phyloP scores from a whole-genome alignment of 495 filamentous ascomycete species.

The Penicillium dipodomyicola region DNA sequence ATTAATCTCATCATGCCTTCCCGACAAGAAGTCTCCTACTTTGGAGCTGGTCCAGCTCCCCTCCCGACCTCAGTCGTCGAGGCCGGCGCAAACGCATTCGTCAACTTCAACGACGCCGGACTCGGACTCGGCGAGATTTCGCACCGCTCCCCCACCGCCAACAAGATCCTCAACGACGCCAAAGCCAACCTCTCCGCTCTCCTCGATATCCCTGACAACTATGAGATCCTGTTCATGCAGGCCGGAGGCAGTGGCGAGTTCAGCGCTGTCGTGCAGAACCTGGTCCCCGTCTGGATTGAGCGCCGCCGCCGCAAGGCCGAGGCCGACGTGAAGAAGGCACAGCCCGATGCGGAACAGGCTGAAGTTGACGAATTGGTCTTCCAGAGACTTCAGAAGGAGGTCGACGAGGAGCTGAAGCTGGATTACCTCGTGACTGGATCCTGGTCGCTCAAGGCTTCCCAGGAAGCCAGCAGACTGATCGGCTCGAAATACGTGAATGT shows the following conservation, averaged over 20 bases:
- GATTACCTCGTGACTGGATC: constrained; percentile 89
- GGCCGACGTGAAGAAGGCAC: constrained; percentile 36
- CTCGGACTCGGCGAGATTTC: constrained; percentile 76
- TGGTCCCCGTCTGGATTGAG: constrained; percentile 79
- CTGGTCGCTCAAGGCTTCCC: constrained; percentile 91
- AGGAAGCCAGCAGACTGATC: constrained; percentile 74
- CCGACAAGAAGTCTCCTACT: constrained; percentile 67
- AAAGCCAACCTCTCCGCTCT: constrained; percentile 65
- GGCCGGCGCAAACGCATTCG: constrained; percentile 66
- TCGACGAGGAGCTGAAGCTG: constrained; percentile 65
- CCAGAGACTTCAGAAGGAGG: constrained; percentile 57
- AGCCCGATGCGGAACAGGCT: constrained; percentile 31
- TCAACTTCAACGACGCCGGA: constrained; percentile 80
- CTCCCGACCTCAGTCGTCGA: constrained; percentile 78
- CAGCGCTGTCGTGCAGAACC: constrained; percentile 75
- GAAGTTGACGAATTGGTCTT: constrained; percentile 52
- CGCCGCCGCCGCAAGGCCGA: constrained; percentile 44
- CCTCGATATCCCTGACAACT: constrained; percentile 71
- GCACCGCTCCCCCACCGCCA: constrained; percentile 78
- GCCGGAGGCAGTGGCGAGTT: constrained; percentile 81
- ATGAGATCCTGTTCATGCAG: constrained; percentile 80
- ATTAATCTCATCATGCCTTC: constrained; percentile 22
- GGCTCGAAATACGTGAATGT: constrained; percentile 79
- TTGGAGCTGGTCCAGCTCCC: constrained; percentile 82
- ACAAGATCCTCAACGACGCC: constrained; percentile 62